Percentiles rank a stretch among this genome's conserved stretches.
These are phyloP conservation scores for Phytomonas sp. DNA, from an alignment of 208 protist genomes.

Conservation along the genomic window DNA sequence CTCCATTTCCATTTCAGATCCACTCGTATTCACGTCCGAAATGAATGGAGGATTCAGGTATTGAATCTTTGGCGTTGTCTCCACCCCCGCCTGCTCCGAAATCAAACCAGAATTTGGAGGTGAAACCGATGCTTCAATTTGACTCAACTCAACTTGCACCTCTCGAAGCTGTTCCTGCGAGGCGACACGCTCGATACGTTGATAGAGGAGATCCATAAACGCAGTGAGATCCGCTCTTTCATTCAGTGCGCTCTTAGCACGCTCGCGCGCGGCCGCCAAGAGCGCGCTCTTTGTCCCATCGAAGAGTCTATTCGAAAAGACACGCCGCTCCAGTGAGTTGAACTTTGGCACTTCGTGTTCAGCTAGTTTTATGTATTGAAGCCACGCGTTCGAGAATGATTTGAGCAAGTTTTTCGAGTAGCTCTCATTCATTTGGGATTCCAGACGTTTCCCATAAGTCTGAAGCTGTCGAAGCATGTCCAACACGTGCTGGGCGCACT, in stretches of 20 bases:
- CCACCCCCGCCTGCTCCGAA: not conserved
- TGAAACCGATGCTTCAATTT: slow-evolving; percentile 16
- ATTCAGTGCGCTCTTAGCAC: slow-evolving; percentile 11
- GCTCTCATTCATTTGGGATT: slow-evolving; percentile 13
- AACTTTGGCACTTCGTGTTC: slow-evolving; percentile 17
- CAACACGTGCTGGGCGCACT: slow-evolving; percentile 57
- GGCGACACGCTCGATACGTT: slow-evolving; percentile 38
- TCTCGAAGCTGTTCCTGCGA: slow-evolving; percentile 33
- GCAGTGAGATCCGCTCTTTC: slow-evolving; percentile 25
- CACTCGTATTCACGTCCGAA: slow-evolving; percentile 63
- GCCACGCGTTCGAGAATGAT: slow-evolving; percentile 46
- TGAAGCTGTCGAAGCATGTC: slow-evolving; percentile 49
- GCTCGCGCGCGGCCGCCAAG: slow-evolving; percentile 22
- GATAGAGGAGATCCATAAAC: slow-evolving; percentile 51
- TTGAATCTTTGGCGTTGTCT: not conserved
- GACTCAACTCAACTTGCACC: slow-evolving; percentile 25
- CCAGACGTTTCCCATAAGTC: slow-evolving; percentile 22
- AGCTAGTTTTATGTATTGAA: slow-evolving; percentile 37
- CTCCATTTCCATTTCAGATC: slow-evolving; percentile 39
- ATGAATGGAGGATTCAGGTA: slow-evolving; percentile 22
- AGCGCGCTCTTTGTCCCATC: slow-evolving; percentile 37
- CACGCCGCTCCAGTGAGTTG: slow-evolving; percentile 1
- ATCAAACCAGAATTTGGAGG: slow-evolving; percentile 7
- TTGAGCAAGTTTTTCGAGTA: slow-evolving; percentile 49
- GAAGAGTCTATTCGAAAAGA: slow-evolving; percentile 27